Conservation (phyloP, 495 filamentous ascomycete genomes). For the Tuber magnatum region DNA sequence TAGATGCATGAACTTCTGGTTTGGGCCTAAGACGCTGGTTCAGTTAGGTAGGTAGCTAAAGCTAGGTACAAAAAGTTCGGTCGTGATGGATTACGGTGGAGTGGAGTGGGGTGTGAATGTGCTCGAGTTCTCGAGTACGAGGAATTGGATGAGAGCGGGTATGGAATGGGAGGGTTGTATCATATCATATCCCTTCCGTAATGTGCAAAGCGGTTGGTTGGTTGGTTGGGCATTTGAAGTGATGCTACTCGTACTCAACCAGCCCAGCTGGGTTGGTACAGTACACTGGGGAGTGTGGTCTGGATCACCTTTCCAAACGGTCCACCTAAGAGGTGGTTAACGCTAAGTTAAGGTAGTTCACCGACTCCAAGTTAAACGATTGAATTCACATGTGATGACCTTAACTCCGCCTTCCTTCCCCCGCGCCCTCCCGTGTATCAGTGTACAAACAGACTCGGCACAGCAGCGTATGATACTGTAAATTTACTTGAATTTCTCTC, state of each 20-base stretch:
- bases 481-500: not conserved
- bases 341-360: not conserved
- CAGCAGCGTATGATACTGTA: not conserved
- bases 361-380: not conserved
- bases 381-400: not conserved
- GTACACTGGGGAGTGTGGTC: not conserved
- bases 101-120: not conserved
- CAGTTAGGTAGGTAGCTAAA: not conserved
- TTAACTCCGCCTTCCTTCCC: not conserved
- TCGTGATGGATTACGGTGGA: not conserved
- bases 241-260: too few species aligned
- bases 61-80: too few species aligned
- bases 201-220: not conserved
- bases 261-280: too few species aligned
- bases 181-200: too few species aligned
- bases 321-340: not conserved
- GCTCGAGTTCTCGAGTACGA: too few species aligned
- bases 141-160: not conserved
- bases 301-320: not conserved
- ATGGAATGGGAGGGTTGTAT: not conserved
- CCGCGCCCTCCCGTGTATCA: not conserved
- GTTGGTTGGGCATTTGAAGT: not conserved
- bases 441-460: not conserved
- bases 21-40: not conserved
- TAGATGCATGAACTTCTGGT: not conserved